Evolutionary conservation across 2,329 filamentous ascomycete genomes (phyloP).

Genomic region (Hypoxylon sp.): DNA sequence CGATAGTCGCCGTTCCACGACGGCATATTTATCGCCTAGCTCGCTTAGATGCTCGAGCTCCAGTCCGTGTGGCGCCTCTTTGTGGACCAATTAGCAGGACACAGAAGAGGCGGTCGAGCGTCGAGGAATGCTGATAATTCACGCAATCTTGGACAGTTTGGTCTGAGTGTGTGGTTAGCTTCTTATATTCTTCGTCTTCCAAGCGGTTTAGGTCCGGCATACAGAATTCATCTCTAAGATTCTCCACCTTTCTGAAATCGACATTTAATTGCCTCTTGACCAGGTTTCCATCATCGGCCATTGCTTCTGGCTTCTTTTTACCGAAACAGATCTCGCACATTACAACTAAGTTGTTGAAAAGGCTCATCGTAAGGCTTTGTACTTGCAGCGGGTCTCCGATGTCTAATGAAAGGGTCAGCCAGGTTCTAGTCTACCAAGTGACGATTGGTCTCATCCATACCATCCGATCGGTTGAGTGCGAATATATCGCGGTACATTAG

Average conservation of each 20-base stretch:
- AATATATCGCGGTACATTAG: slow-evolving; percentile 64
- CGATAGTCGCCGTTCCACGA: slow-evolving; percentile 11
- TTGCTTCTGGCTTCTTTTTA: slow-evolving; percentile 48
- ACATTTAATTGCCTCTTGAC: slow-evolving; percentile 39
- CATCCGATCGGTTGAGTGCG: slow-evolving; percentile 42
- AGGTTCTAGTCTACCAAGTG: background rate
- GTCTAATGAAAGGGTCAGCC: slow-evolving; percentile 43
- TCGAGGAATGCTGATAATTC: slow-evolving; percentile 32
- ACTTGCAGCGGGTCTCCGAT: slow-evolving; percentile 34
- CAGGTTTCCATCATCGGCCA: slow-evolving; percentile 40
- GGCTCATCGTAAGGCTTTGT: slow-evolving; percentile 36
- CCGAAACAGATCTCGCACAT: slow-evolving; percentile 53
- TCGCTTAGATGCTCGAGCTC: slow-evolving; percentile 46
- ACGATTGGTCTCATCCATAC: slow-evolving; percentile 32
- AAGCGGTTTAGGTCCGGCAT: slow-evolving; percentile 32
- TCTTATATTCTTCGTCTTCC: slow-evolving; percentile 16
- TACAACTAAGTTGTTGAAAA: slow-evolving; percentile 52
- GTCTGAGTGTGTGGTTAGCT: slow-evolving; percentile 42
- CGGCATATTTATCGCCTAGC: slow-evolving; percentile 42
- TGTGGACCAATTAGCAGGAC: slow-evolving; percentile 46
- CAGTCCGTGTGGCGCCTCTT: slow-evolving; percentile 44
- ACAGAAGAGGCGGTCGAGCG: slow-evolving; percentile 46
- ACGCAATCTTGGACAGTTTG: slow-evolving; percentile 33
- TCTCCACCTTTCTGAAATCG: slow-evolving; percentile 46
- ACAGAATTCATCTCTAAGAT: slow-evolving; percentile 48